These are phyloP conservation scores for Sherardia arvensis DNA, from an alignment of 257 asterid genomes.

Conservation along the genomic window DNA sequence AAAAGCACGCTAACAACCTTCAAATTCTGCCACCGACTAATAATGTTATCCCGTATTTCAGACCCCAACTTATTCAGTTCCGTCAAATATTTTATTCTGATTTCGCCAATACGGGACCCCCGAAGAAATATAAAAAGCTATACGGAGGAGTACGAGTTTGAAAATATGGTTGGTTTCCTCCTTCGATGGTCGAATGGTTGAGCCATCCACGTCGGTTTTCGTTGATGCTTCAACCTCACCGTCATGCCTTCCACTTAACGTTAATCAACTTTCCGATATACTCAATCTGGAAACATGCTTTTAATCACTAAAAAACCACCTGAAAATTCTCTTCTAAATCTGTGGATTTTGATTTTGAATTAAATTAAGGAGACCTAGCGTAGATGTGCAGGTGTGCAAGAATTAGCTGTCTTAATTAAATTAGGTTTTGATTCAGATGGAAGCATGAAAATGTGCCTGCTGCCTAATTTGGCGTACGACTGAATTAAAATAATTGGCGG, in stretches of 20 bases:
- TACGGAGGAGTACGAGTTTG: neutral
- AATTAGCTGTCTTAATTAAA: neutral
- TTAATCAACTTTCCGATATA: neutral
- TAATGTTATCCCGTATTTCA: too few relatives aligned
- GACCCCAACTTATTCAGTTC: too few relatives aligned
- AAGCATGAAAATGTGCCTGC: neutral
- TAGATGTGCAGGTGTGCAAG: too few relatives aligned
- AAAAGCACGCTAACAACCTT: too few relatives aligned
- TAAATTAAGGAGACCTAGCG: too few relatives aligned
- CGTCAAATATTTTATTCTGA: too few relatives aligned
- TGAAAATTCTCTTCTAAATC: neutral
- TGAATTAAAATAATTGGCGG: neutral
- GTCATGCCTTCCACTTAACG: neutral
- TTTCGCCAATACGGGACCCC: neutral
- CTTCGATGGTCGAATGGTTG: slow-evolving; percentile 6
- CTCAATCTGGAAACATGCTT: neutral
- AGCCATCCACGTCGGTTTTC: slow-evolving; percentile 29
- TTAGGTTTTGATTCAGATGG: neutral
- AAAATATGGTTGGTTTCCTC: neutral
- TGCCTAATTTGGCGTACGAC: too few relatives aligned
- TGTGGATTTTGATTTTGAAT: too few relatives aligned
- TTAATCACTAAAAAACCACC: neutral
- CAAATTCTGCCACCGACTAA: too few relatives aligned
- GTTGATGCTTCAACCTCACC: neutral
- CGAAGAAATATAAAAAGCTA: too few relatives aligned